A percentile compares a stretch with the other conserved stretches of the same genome.
These are phyloP conservation scores for Trametes sp. DNA, from an alignment of 1,284 basidiomycete genomes.

Conservation along the genomic window DNA sequence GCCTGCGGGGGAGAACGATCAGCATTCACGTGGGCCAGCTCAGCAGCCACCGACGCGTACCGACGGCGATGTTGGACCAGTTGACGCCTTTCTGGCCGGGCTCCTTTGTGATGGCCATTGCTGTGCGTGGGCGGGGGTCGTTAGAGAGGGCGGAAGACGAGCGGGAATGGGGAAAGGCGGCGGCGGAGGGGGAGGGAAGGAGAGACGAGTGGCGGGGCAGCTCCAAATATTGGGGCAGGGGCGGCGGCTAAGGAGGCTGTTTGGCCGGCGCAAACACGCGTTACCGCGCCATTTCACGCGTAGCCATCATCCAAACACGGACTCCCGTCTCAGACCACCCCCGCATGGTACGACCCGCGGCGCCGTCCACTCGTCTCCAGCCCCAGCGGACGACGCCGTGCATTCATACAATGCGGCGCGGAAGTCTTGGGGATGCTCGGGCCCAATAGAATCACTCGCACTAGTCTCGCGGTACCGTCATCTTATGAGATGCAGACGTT, in stretches of 20 bases:
- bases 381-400: neutral
- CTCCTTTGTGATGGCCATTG: conserved; percentile 82
- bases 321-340: conserved; percentile 22
- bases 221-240: conserved; percentile 34
- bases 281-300: conserved; percentile 16
- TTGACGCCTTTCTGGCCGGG: conserved; percentile 94
- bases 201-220: conserved; percentile 31
- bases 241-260: conserved; percentile 29
- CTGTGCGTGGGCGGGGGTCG: conserved; percentile 27
- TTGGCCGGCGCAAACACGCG: conserved; percentile 38
- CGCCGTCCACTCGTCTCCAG: neutral
- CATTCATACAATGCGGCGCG: neutral
- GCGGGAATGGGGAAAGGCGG: conserved; percentile 25
- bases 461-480: no score
- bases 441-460: neutral
- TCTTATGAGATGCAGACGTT: no score
- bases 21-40: conserved; percentile 32
- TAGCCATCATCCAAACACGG: conserved; percentile 12
- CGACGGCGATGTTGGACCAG: conserved; percentile 99
- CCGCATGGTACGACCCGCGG: conserved; percentile 24
- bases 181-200: conserved; percentile 31
- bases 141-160: conserved; percentile 5
- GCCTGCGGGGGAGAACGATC: conserved; percentile 56
- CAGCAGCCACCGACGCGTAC: conserved; percentile 50
- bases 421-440: neutral